A percentile compares a stretch with the other conserved stretches of the same genome.
phyloP scores from a whole-genome alignment of 768 basidiomycete genomes.

The Multifurca ochricompacta region DNA sequence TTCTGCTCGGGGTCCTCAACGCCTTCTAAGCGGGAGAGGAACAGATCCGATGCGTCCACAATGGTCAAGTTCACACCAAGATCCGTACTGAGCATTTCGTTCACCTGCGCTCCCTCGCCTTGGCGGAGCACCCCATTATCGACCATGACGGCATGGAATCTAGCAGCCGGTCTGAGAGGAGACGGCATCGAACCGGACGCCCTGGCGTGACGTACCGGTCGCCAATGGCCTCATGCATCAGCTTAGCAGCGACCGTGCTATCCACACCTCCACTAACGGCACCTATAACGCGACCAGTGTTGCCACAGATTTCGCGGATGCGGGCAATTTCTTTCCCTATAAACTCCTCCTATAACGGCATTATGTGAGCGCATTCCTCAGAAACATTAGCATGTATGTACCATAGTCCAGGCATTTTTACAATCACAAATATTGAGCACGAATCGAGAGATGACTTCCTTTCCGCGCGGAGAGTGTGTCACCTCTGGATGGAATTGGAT shows the following conservation, averaged over 20 bases:
- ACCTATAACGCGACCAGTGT: conserved; percentile 92
- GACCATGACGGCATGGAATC: conserved; percentile 99
- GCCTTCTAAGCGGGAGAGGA: conserved; percentile 81
- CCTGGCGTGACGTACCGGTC: conserved; percentile 53
- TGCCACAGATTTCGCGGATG: conserved; percentile 91
- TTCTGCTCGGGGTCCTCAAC: conserved; percentile 96
- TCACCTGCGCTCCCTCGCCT: conserved; percentile 85
- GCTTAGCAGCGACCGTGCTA: conserved; percentile 94
- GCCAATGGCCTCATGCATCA: conserved; percentile 99
- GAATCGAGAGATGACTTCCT: conserved; percentile 82
- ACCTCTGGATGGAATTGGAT: conserved; percentile 99
- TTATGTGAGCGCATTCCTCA: not conserved
- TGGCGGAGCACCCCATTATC: conserved; percentile 95
- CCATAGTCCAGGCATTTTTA: conserved; percentile 89
- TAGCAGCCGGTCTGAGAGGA: conserved; percentile 28
- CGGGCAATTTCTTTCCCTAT: conserved; percentile 94
- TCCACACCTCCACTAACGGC: conserved; percentile 98
- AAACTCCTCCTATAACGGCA: conserved; percentile 71
- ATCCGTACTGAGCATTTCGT: conserved; percentile 87
- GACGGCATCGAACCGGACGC: not conserved
- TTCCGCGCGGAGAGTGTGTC: conserved; percentile 85
- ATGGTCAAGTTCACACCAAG: conserved; percentile 96
- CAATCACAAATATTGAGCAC: conserved; percentile 81
- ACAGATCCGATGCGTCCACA: conserved; percentile 90
- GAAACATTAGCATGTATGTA: conserved; percentile 24